Conservation (phyloP, 495 filamentous ascomycete genomes). For the Podospora pseudoanserina region DNA sequence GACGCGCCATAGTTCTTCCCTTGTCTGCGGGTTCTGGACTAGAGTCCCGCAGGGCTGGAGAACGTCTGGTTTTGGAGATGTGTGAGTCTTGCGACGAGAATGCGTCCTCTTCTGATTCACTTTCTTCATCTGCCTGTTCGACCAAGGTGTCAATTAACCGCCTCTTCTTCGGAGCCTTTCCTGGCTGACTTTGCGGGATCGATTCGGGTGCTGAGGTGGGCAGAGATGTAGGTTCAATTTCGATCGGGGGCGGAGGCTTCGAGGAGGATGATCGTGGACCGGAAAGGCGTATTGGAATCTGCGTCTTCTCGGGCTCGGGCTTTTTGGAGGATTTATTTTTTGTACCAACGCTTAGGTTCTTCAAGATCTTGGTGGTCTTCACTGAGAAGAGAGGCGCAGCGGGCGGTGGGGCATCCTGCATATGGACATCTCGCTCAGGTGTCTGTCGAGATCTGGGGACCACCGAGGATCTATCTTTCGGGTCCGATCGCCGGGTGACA, state of each 20-base stretch:
- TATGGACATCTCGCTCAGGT: slow-evolving; percentile 27
- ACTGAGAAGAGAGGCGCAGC: slow-evolving; percentile 27
- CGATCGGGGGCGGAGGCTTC: not conserved
- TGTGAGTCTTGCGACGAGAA: slow-evolving; percentile 12
- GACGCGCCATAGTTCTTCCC: slow-evolving; percentile 16
- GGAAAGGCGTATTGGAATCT: slow-evolving; percentile 41
- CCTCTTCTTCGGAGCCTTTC: slow-evolving; percentile 34
- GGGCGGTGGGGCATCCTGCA: slow-evolving; percentile 19
- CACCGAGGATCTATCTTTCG: slow-evolving; percentile 4
- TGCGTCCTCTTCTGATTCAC: slow-evolving; percentile 24
- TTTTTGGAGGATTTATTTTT: slow-evolving; percentile 17
- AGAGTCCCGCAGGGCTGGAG: slow-evolving; percentile 15
- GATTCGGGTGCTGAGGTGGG: slow-evolving; percentile 1
- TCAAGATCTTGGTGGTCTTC: slow-evolving; percentile 27
- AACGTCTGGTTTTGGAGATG: not conserved
- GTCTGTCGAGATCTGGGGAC: slow-evolving; percentile 14
- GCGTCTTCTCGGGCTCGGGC: slow-evolving; percentile 16
- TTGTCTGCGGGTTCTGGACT: slow-evolving; percentile 18
- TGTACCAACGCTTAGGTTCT: slow-evolving; percentile 25
- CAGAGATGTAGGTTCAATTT: slow-evolving; percentile 17
- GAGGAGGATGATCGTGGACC: slow-evolving; percentile 15
- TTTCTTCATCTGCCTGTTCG: slow-evolving; percentile 35
- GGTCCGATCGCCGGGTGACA: slow-evolving; percentile 12
- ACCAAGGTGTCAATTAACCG: slow-evolving; percentile 56
- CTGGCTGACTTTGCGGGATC: not conserved